phyloP scores from a whole-genome alignment of 2,329 filamentous ascomycete genomes.

The Albophoma yamanashiensis region DNA sequence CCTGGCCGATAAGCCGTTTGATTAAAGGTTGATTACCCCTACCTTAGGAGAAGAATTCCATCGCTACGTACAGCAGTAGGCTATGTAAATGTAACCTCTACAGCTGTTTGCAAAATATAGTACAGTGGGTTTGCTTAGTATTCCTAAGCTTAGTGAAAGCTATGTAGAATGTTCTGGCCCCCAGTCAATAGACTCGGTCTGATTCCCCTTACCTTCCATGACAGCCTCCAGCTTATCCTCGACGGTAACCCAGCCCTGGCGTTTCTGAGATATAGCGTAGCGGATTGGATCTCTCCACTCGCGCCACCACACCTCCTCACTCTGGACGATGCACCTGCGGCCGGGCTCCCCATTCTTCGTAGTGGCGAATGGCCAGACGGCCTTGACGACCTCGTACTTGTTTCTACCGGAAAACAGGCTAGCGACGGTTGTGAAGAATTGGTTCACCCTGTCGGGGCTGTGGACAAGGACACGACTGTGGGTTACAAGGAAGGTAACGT shows the following conservation, averaged over 20 bases:
- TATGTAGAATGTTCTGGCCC: slow-evolving; percentile 20
- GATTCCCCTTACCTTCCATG: slow-evolving; percentile 35
- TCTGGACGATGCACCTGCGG: slow-evolving; percentile 38
- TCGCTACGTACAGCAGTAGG: no score
- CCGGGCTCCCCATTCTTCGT: slow-evolving; percentile 30
- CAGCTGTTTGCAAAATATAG: no score
- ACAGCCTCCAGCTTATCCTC: slow-evolving; percentile 43
- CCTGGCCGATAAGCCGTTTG: no score
- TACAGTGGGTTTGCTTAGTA: no score
- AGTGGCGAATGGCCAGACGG: slow-evolving; percentile 47
- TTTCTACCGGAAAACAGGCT: slow-evolving; percentile 40
- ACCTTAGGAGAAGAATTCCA: no score
- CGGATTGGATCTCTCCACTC: slow-evolving; percentile 21
- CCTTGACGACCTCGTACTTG: slow-evolving; percentile 44
- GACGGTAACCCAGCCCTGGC: slow-evolving; percentile 32
- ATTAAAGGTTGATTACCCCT: no score
- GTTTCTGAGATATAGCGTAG: slow-evolving; percentile 34
- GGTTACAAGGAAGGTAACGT: slow-evolving; percentile 37
- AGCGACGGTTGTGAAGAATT: slow-evolving; percentile 41
- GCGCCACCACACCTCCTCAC: slow-evolving; percentile 45
- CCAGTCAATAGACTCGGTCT: slow-evolving; percentile 29
- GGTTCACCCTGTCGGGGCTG: slow-evolving; percentile 40
- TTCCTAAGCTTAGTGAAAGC: no score
- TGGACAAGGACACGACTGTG: slow-evolving; percentile 38
- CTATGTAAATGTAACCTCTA: no score